A percentile compares a stretch with the other conserved stretches of the same genome.
These are phyloP conservation scores for Fusarium udum DNA, from an alignment of 2,329 filamentous ascomycete species.

Conservation along the genomic window DNA sequence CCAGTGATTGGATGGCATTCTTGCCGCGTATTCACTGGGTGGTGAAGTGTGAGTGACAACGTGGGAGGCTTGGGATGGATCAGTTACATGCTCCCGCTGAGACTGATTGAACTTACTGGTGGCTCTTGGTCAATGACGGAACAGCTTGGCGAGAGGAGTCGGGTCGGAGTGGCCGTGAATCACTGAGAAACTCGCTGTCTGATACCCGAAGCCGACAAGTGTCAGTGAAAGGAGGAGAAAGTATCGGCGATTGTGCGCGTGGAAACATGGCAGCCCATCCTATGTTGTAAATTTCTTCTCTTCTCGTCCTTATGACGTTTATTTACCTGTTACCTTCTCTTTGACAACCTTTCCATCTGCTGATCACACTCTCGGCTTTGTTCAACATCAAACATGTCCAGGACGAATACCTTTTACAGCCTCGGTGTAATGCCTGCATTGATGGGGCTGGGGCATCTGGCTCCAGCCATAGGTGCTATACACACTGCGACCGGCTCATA, in stretches of 20 bases:
- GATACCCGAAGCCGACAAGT: background rate
- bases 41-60: background rate
- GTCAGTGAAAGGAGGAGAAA: background rate
- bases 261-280: background rate
- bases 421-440: constrained; percentile 18
- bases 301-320: background rate
- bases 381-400: background rate
- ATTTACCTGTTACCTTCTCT: background rate
- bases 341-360: background rate
- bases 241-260: background rate
- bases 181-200: background rate
- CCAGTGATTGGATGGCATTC: background rate
- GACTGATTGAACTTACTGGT: background rate
- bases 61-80: background rate
- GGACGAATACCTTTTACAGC: constrained; percentile 14
- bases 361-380: background rate
- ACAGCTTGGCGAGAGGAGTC: background rate
- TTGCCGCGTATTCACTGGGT: background rate
- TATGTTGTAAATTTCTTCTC: background rate
- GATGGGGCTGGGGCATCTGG: constrained; percentile 17
- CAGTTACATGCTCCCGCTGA: background rate
- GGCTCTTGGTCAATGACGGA: background rate
- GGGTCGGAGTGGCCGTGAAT: background rate
- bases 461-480: constrained; percentile 20
- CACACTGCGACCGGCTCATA: constrained; percentile 7